A percentile compares a stretch with the other conserved stretches of the same genome.
phyloP scores from a whole-genome alignment of 2,329 filamentous ascomycete species.

The Arthrinium phaeospermum region DNA sequence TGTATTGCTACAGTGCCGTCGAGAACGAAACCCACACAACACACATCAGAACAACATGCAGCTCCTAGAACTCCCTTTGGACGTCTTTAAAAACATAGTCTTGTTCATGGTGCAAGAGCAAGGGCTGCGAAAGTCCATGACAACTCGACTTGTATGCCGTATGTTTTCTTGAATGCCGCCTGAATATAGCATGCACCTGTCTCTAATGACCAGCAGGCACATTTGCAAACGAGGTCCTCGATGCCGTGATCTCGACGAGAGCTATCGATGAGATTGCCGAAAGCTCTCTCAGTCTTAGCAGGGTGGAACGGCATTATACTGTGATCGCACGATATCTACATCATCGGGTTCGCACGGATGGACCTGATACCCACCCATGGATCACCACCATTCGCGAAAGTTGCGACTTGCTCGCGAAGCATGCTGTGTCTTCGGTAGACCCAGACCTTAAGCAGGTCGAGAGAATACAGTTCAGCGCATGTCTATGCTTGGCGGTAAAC shows the following conservation, averaged over 20 bases:
- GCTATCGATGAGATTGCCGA: conserved; percentile 1
- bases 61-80: conserved; percentile 5
- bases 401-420: background rate
- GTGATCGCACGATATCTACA: conserved; percentile 8
- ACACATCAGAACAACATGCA: background rate
- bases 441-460: background rate
- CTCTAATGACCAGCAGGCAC: background rate
- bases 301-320: background rate
- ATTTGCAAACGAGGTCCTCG: conserved; percentile 16
- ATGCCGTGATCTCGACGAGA: conserved; percentile 7
- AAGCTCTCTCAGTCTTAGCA: background rate
- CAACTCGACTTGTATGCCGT: conserved; percentile 2
- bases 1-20: background rate
- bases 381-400: conserved; percentile 11
- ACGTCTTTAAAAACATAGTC: background rate
- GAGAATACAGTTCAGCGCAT: background rate
- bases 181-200: too few species aligned
- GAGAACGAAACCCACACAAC: background rate
- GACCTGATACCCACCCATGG: background rate
- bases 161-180: background rate
- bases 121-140: background rate
- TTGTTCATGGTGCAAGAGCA: background rate
- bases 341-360: conserved; percentile 10
- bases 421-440: background rate
- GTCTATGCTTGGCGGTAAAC: background rate